Percentiles rank a stretch among this genome's conserved stretches.
phyloP scores from a whole-genome alignment of 306 rosid species.

The Macrotyloma uniflorum region DNA sequence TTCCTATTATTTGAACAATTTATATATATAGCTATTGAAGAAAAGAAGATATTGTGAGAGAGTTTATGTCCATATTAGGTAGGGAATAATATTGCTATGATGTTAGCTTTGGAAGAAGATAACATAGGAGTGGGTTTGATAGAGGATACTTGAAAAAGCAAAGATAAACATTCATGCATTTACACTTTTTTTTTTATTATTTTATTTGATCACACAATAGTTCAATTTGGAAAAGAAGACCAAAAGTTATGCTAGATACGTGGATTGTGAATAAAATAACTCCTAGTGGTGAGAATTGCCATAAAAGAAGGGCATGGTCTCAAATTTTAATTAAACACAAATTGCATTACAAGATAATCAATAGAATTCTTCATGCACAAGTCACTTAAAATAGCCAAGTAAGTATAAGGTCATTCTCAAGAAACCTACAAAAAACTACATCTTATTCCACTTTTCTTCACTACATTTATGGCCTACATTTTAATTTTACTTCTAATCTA shows the following conservation, averaged over 20 bases:
- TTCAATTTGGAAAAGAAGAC: slow-evolving; percentile 25
- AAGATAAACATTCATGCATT: slow-evolving; percentile 21
- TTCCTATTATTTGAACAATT: no score
- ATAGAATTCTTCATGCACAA: slow-evolving; percentile 38
- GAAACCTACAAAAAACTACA: slow-evolving; percentile 19
- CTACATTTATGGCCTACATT: background rate
- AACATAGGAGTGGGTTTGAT: background rate
- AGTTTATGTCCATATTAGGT: background rate
- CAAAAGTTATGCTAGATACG: background rate
- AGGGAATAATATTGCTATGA: slow-evolving; percentile 36
- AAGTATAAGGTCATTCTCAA: slow-evolving; percentile 38
- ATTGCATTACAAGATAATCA: slow-evolving; percentile 37
- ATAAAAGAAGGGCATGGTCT: slow-evolving; percentile 32
- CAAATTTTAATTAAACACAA: slow-evolving; percentile 13
- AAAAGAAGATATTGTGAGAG: no score
- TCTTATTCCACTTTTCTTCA: slow-evolving; percentile 10
- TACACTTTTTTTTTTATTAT: slow-evolving; percentile 3
- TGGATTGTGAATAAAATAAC: slow-evolving; percentile 1
- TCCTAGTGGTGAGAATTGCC: slow-evolving; percentile 39
- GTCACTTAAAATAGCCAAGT: slow-evolving; percentile 33
- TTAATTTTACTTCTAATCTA: slow-evolving; percentile 11
- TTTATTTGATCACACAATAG: background rate
- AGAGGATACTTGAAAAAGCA: slow-evolving; percentile 25
- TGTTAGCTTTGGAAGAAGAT: slow-evolving; percentile 17
- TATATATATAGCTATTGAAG: no score